These are phyloP conservation scores for Penicillium parvum DNA, from an alignment of 495 filamentous ascomycete genomes.

Conservation along the genomic window DNA sequence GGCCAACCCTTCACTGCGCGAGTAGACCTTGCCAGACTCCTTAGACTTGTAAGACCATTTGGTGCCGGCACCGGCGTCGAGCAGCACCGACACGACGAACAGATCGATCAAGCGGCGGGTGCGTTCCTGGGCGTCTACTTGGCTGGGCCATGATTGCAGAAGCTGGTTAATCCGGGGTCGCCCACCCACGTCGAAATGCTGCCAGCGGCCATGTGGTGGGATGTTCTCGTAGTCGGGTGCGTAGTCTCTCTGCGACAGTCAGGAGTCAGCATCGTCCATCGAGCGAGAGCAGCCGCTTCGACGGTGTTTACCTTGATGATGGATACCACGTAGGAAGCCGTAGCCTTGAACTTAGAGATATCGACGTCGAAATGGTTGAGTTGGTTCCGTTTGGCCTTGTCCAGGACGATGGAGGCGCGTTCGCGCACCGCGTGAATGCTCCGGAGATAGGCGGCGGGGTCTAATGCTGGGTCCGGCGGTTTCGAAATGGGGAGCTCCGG, in stretches of 20 bases:
- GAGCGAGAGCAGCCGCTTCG: too few species aligned
- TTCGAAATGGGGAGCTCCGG: slow-evolving; percentile 70
- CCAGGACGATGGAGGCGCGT: slow-evolving; percentile 63
- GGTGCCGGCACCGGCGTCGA: slow-evolving; percentile 64
- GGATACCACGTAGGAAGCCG: slow-evolving; percentile 85
- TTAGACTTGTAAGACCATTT: slow-evolving; percentile 81
- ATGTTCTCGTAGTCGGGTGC: slow-evolving; percentile 81
- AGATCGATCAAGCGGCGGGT: slow-evolving; percentile 63
- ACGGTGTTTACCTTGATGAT: slow-evolving; percentile 79
- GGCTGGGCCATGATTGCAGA: slow-evolving; percentile 58
- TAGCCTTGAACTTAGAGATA: slow-evolving; percentile 78
- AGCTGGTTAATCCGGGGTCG: slow-evolving; percentile 62
- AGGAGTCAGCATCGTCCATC: slow-evolving; percentile 11
- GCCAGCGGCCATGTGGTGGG: slow-evolving; percentile 67
- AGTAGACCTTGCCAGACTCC: slow-evolving; percentile 80
- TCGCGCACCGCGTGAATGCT: slow-evolving; percentile 89
- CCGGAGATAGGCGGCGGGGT: slow-evolving; percentile 87
- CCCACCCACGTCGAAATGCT: slow-evolving; percentile 68
- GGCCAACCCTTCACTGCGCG: slow-evolving; percentile 86
- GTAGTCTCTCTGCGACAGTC: slow-evolving; percentile 66
- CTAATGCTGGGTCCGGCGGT: slow-evolving; percentile 82
- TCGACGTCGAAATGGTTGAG: slow-evolving; percentile 91
- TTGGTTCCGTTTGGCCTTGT: slow-evolving; percentile 73
- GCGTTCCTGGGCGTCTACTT: slow-evolving; percentile 57
- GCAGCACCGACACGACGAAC: slow-evolving; percentile 63